These are phyloP conservation scores for Ramaria rubella DNA, from an alignment of 768 basidiomycete genomes.

Conservation along the genomic window DNA sequence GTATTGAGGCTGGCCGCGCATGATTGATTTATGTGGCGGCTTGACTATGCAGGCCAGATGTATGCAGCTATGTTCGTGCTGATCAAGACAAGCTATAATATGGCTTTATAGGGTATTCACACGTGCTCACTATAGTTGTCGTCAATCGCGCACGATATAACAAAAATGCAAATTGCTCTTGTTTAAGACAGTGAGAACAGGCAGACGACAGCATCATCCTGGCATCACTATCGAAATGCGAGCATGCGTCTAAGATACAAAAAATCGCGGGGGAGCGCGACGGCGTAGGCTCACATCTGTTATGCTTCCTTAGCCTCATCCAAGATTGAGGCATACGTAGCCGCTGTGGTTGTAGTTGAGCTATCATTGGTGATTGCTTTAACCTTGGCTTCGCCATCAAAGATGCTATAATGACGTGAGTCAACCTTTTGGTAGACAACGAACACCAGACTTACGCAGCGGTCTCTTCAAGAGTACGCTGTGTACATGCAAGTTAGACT, in stretches of 20 bases:
- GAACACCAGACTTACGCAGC: slow-evolving; percentile 20
- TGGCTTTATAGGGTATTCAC: neutral
- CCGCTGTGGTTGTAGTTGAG: neutral
- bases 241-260: too few species aligned
- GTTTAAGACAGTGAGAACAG: too few species aligned
- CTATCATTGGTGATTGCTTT: slow-evolving; percentile 1
- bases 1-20: slow-evolving; percentile 74
- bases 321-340: neutral
- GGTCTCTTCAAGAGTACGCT: slow-evolving; percentile 30
- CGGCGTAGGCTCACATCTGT: too few species aligned
- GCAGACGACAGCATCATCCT: too few species aligned
- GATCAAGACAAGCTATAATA: neutral
- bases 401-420: slow-evolving; percentile 17
- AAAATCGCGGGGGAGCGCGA: too few species aligned
- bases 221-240: too few species aligned
- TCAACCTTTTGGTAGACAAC: neutral
- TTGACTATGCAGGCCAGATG: neutral
- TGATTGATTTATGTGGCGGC: neutral
- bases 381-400: slow-evolving; percentile 26
- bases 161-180: too few species aligned
- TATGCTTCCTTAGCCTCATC: neutral
- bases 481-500: neutral
- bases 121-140: too few species aligned
- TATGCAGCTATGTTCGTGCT: neutral
- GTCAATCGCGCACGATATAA: too few species aligned